These are phyloP conservation scores for Linaria vulgaris DNA, from an alignment of 257 asterid genomes.

Conservation along the genomic window DNA sequence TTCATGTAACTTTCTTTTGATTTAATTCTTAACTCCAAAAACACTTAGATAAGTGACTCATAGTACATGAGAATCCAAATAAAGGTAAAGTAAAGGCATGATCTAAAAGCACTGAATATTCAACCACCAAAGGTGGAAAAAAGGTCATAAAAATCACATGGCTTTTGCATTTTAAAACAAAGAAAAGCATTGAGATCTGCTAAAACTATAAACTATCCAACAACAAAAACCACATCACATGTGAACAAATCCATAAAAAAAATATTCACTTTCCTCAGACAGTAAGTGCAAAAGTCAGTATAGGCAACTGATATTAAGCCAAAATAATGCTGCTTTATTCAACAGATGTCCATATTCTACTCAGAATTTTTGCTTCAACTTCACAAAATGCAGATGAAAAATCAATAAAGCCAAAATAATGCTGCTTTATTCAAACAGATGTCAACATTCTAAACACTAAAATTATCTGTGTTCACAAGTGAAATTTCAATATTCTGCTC, in stretches of 20 bases:
- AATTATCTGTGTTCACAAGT: not conserved
- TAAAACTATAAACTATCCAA: conserved; percentile 21
- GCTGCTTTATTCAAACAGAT: too few species aligned
- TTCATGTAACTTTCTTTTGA: too few species aligned
- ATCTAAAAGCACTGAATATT: not conserved
- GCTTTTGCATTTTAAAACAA: conserved; percentile 30
- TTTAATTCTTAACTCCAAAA: too few species aligned
- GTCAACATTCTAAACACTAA: too few species aligned
- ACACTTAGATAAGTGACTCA: too few species aligned
- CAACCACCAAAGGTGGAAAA: not conserved
- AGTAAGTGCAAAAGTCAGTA: not conserved
- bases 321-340: conserved; percentile 20
- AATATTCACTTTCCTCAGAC: conserved; percentile 1
- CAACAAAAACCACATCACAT: conserved; percentile 31
- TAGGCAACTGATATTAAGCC: not conserved
- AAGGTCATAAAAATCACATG: conserved; percentile 19
- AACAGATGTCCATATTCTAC: conserved; percentile 20
- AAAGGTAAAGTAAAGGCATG: not conserved
- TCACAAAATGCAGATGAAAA: not conserved
- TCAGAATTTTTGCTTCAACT: too few species aligned
- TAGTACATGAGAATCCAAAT: not conserved
- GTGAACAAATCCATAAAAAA: conserved; percentile 29
- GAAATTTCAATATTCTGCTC: not conserved
- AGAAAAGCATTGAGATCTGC: conserved; percentile 41
- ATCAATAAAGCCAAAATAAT: too few species aligned